Base-by-base conservation (phyloP, 805 yeast genomes). In the Vanderwaltozyma yarrowii region DNA sequence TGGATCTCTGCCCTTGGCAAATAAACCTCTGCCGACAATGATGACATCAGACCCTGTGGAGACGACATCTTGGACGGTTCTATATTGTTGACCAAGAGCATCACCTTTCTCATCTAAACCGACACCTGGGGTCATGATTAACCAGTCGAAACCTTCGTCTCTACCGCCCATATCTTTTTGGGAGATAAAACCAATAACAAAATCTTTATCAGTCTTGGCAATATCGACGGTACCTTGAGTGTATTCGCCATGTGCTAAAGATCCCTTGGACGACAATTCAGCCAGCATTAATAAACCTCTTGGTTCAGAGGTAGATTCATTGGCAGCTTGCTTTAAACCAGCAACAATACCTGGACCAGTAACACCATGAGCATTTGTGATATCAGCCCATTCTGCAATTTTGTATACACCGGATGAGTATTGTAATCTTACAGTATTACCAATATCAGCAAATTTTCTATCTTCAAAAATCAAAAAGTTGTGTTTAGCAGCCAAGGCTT, bases 41-140 rank as follows among this genome's bases (percentile, higher is more conserved):
- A 92, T 88, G 36, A 92, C 74, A 60, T 92, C 99, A 2, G 94
- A 73, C n/a, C 97, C 97, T 1, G 81, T 75, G 12, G 73, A 56
- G 11, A 89, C 69, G 18, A 87, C 98, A 43, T 82, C 85, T 45
- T 75, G 76, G 3, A 89, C 97, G 5, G 96, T 78, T 60, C 98
- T 74, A 62, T 92, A 92, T 63, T 92, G 97, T 62, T 92, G 99
- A 18, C 99, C 99, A 44, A 92, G 70, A 1, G 80, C 76, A 58
- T 92, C 99, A 13, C 97, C 96, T 60, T 81, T 92, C 56, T 89
- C 97, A 56, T 89, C 98, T 37, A 92, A 71, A 3, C 97, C 97
- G 29, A 92, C 98, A 44, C 99, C 99, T 0, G 99, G 99, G 1
- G 98, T 89, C 92, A 92, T 80, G 41, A 88, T 76, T 30, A 92